Base-by-base conservation (phyloP, 106 monocot genomes). In the Phalaenopsis equestris region DNA sequence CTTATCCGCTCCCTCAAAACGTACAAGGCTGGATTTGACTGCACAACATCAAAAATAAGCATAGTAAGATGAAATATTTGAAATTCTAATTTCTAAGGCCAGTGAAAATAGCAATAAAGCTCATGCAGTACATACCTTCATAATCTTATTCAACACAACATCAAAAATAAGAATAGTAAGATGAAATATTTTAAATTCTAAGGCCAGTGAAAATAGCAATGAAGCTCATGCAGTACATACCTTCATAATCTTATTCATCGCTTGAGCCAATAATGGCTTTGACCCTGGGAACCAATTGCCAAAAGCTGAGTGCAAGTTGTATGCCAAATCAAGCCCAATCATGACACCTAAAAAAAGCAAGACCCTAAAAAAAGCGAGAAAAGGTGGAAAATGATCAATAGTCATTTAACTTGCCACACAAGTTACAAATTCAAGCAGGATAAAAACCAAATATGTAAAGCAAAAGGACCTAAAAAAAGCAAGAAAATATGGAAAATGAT, bases 171-270 rank as follows among this genome's bases (percentile, higher is more conserved):
- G 49, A 8, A 84, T 42, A 16, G 16, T 57, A 24, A 46, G 8
- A 6, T 15, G 41, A 79, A 45, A 41, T 58, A 61, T 80, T 37
- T 39, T 52, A 12, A 52, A 52, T 52, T 74, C 3, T 18, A 56
- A 46, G 9, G 78, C 72, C 42, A 4, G 46, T 23, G 24, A 73
- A 65, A 16, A 78, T n/a, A 74, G 10, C 23, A 30, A 67, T 0
- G 5, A 42, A 19, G 9, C 37, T n/a, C 48, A 52, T 47, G 19
- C 65, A 46, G 52, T 61, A 9, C 56, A 64, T 93, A 99, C 98
- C 91, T 99, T 99, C 99, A 99, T 99, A 72, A 99, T 99, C 78
- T 99, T 99, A 86, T 95, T 99, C 93, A 99, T 99, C 47, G 99
- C 99, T 83, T 99, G 99, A 85, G 93, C 95, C 73, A 99, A 57